Percentiles rank a stretch among this genome's conserved stretches.
phyloP scores from a whole-genome alignment of 2,329 filamentous ascomycete genomes.

The Beauveria sp. region DNA sequence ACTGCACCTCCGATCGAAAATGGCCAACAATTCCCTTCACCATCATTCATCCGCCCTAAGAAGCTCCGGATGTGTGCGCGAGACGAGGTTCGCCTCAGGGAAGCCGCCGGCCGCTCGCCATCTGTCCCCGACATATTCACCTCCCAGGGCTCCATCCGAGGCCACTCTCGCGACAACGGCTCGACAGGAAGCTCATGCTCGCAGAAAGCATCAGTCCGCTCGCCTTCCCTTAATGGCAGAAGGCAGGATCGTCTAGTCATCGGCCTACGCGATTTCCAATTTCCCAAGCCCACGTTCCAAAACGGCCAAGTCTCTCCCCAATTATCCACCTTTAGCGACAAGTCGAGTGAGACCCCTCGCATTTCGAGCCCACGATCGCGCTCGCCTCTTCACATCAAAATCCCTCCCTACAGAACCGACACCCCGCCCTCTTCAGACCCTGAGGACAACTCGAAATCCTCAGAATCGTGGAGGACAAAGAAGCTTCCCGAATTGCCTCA shows the following conservation, averaged over 20 bases:
- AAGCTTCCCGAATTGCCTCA: constrained; percentile 21
- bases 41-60: constrained; percentile 50
- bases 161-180: constrained; percentile 12
- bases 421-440: constrained; percentile 27
- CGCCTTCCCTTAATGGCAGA: constrained; percentile 19
- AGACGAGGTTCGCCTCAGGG: constrained; percentile 33
- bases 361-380: constrained; percentile 20
- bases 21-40: constrained; percentile 38
- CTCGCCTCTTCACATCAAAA: constrained; percentile 18
- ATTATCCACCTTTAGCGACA: constrained; percentile 17
- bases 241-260: constrained; percentile 19
- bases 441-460: constrained; percentile 21
- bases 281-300: constrained; percentile 26
- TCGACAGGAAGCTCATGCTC: constrained; percentile 12
- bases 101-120: constrained; percentile 21
- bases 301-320: constrained; percentile 19
- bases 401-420: constrained; percentile 19
- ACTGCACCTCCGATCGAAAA: constrained; percentile 15
- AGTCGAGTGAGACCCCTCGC: constrained; percentile 17
- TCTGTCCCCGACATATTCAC: constrained; percentile 7
- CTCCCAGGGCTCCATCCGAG: constrained; percentile 4
- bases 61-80: constrained; percentile 49
- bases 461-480: constrained; percentile 17
- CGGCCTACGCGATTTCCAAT: constrained; percentile 29
- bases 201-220: constrained; percentile 16